Evolutionary conservation across 805 yeast species (phyloP).

Genomic region (Candida patagonica): DNA sequence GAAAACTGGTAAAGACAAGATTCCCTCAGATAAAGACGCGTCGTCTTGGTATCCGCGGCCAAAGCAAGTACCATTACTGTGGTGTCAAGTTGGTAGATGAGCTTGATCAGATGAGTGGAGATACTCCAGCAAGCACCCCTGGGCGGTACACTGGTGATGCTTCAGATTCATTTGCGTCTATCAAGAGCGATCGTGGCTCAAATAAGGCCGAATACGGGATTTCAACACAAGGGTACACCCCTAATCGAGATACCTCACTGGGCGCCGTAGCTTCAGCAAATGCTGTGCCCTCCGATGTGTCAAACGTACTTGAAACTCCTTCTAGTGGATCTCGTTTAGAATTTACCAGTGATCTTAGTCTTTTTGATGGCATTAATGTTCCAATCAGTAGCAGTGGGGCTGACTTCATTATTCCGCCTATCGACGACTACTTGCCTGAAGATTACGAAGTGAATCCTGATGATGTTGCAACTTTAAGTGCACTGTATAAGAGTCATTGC

Average conservation of each 20-base stretch:
- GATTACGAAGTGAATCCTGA: constrained; percentile 36
- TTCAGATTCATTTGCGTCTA: constrained; percentile 10
- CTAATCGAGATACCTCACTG: constrained; percentile 1
- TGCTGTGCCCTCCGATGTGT: not conserved
- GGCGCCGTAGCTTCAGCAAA: not conserved
- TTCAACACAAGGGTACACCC: constrained; percentile 2
- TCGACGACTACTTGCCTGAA: constrained; percentile 36
- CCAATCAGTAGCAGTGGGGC: not conserved
- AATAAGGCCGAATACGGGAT: constrained; percentile 1
- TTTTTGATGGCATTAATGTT: not conserved
- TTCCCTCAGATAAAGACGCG: constrained; percentile 65
- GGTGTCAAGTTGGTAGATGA: constrained; percentile 48
- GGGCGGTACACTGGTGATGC: constrained; percentile 9
- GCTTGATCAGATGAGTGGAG: constrained; percentile 13
- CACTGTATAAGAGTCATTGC: constrained; percentile 57
- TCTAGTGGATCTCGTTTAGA: not conserved
- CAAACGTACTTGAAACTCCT: not conserved
- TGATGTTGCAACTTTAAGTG: constrained; percentile 51
- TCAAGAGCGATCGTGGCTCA: not conserved
- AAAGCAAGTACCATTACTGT: constrained; percentile 78
- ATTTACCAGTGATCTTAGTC: not conserved
- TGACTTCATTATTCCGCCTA: constrained; percentile 20
- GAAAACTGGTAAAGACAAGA: constrained; percentile 56
- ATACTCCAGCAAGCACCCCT: constrained; percentile 24
- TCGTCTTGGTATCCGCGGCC: constrained; percentile 73